Base-by-base conservation (phyloP, 176 grass and related monocot genomes). In the Thalia dealbata region DNA sequence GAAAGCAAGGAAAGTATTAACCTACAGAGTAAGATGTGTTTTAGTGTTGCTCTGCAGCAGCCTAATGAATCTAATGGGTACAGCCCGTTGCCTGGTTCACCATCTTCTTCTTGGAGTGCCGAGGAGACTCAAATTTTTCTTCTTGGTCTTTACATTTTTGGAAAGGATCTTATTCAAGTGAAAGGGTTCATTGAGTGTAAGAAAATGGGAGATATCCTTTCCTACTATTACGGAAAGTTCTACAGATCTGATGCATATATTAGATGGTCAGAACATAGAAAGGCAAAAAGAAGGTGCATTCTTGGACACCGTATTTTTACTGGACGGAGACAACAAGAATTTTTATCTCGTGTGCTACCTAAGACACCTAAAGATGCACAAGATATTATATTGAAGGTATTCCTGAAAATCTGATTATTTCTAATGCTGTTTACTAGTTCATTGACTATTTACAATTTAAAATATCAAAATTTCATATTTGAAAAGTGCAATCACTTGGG, bases 91-190 rank as follows among this genome's bases (percentile, higher is more conserved):
- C 95, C 87, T 43, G 73, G 81, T 54, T 78, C 83, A 75, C 7
- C 69, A 73, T 76, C 51, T 70, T 77, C 71, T 74, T 64, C 62
- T 45, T 99, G 89, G 89, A 86, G 66, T 77, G 61, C 88, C 69
- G 74, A 79, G 72, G 90, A 93, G 75, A 65, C 62, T 75, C 83
- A 93, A 21, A 72, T 26, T 78, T 93, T 93, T 79, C 85, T 99
- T 69, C 85, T 99, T 76, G 95, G 85, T 69, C 75, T 99, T 21
- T 99, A 99, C 52, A 86, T 93, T 74, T 99, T 93, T 74, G 89
- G 87, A 28, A 99, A 99, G 81, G 88, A 90, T 80, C 85, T 99
- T 83, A 80, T 88, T 62, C 79, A 90, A 70, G 82, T 93, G 81
- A 75, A 45, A 12, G 83, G 78, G 70, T 91, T 99, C 88, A 56